These are phyloP conservation scores for Yamadazyma pseudoaaseri DNA, from an alignment of 1,139 yeast species.

Conservation along the genomic window DNA sequence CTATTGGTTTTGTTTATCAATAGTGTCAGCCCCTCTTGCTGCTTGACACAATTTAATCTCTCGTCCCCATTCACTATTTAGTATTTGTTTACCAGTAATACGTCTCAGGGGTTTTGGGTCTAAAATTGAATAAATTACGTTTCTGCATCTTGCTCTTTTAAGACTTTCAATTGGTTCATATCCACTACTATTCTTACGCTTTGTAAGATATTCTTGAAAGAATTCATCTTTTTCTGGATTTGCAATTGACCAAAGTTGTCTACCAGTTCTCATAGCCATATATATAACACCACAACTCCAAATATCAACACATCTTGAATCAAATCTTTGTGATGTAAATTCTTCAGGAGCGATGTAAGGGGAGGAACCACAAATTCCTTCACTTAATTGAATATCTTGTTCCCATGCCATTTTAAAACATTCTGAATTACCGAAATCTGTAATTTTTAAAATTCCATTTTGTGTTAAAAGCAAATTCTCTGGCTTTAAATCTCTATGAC, in stretches of 20 bases:
- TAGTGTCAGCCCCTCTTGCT: no score
- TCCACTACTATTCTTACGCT: conserved; percentile 78
- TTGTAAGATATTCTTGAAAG: conserved; percentile 67
- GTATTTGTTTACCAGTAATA: conserved; percentile 81
- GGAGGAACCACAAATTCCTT: conserved; percentile 83
- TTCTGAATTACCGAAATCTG: conserved; percentile 95
- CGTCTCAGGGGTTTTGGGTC: conserved; percentile 89
- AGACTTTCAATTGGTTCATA: conserved; percentile 86
- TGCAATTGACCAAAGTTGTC: conserved; percentile 90
- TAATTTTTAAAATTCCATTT: conserved; percentile 78
- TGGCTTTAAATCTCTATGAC: conserved; percentile 93
- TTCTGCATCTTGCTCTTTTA: conserved; percentile 82
- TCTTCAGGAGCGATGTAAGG: conserved; percentile 98
- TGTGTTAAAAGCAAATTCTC: conserved; percentile 83
- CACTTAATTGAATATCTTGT: conserved; percentile 73
- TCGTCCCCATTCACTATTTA: conserved; percentile 95
- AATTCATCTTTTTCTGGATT: conserved; percentile 74
- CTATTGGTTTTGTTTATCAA: neutral
- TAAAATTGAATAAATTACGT: conserved; percentile 85
- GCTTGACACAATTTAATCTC: conserved; percentile 78
- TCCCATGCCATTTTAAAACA: conserved; percentile 99
- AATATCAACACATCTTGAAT: conserved; percentile 87
- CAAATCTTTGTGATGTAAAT: conserved; percentile 70
- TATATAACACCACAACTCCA: conserved; percentile 98
- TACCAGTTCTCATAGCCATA: conserved; percentile 98